phyloP scores from a whole-genome alignment of 306 rosid species.

The Cucumis sativus region DNA sequence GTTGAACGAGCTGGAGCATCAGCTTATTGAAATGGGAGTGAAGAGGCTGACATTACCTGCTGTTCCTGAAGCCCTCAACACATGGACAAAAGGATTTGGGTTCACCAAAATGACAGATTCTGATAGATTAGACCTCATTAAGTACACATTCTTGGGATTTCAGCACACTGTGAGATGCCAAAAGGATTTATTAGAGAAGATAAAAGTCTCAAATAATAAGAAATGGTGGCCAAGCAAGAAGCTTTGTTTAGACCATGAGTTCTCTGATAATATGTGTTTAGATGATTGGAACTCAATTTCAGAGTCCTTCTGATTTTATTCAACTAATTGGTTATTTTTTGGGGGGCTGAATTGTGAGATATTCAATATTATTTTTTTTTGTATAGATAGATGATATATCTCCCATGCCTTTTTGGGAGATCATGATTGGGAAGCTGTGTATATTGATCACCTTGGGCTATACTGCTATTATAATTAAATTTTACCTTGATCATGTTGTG shows the following conservation, averaged over 20 bases:
- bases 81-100: constrained; percentile 47
- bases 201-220: not conserved
- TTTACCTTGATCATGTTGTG: too few relatives aligned
- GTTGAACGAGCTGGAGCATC: constrained; percentile 47
- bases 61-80: constrained; percentile 11
- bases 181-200: constrained; percentile 14
- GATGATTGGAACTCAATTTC: not conserved
- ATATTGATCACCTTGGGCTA: too few relatives aligned
- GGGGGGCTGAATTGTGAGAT: too few relatives aligned
- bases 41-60: constrained; percentile 48
- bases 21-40: constrained; percentile 33
- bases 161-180: constrained; percentile 39
- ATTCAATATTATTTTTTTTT: too few relatives aligned
- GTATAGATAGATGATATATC: too few relatives aligned
- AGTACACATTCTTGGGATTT: constrained; percentile 27
- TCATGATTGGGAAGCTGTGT: too few relatives aligned
- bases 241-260: not conserved
- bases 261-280: not conserved
- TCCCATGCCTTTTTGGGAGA: too few relatives aligned
- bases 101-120: constrained; percentile 23
- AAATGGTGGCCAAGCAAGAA: not conserved
- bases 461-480: too few relatives aligned
- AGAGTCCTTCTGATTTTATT: not conserved
- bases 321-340: not conserved
- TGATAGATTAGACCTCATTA: constrained; percentile 14